Conservation (phyloP, 1,284 basidiomycete species). For the Butyriboletus appendiculatus region DNA sequence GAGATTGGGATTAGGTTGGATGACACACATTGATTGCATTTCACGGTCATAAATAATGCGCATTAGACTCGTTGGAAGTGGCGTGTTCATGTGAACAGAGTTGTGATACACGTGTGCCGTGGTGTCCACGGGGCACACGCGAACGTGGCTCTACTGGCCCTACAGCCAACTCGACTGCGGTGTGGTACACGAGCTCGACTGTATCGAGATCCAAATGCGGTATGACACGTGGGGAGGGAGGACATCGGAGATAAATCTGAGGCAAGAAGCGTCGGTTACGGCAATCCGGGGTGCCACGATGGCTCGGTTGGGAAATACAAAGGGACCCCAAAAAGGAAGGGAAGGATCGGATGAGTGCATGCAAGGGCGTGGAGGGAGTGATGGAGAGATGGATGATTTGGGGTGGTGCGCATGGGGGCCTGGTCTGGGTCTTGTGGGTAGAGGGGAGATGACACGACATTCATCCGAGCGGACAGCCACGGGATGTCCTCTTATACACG, state of each 20-base stretch:
- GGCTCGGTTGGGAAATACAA: slow-evolving; percentile 23
- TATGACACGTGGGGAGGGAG: slow-evolving; percentile 35
- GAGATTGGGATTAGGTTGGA: slow-evolving; percentile 25
- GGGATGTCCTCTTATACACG: slow-evolving; percentile 23
- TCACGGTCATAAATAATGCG: too few relatives aligned
- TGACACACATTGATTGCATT: too few relatives aligned
- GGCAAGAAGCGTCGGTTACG: slow-evolving; percentile 22
- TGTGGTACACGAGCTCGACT: slow-evolving; percentile 13
- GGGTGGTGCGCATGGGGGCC: slow-evolving; percentile 17
- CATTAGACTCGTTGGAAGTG: too few relatives aligned
- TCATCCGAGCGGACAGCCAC: slow-evolving; percentile 26
- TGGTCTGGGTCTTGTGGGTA: slow-evolving; percentile 30
- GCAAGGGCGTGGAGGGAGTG: slow-evolving; percentile 25
- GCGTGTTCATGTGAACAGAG: too few relatives aligned
- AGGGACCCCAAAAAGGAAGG: slow-evolving; percentile 13
- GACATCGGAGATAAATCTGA: too few relatives aligned
- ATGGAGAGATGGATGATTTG: slow-evolving; percentile 25
- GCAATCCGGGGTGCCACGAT: slow-evolving; percentile 37
- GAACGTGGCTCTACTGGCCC: too few relatives aligned
- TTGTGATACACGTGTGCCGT: slow-evolving; percentile 22
- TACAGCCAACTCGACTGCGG: slow-evolving; percentile 29
- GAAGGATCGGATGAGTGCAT: slow-evolving; percentile 28
- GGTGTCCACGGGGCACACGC: slow-evolving; percentile 28
- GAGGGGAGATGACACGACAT: slow-evolving; percentile 24
- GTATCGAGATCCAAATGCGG: slow-evolving; percentile 24